Evolutionary conservation across 345 rosid genomes (phyloP).

Genomic region (Populus davidiana): DNA sequence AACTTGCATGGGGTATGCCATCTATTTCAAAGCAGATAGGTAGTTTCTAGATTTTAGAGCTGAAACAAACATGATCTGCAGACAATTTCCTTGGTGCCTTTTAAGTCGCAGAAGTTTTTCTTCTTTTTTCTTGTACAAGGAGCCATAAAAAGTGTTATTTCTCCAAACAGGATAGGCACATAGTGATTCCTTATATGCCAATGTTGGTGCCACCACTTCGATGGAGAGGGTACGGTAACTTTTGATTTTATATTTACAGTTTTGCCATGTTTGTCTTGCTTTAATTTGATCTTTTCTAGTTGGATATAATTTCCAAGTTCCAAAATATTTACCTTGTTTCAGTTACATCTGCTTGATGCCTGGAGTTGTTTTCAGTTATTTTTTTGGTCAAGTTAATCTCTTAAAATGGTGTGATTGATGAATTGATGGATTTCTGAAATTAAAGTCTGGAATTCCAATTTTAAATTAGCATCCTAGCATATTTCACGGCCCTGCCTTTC

Average conservation of each 20-base stretch:
- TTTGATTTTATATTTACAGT: constrained; percentile 11
- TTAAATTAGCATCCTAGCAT: not conserved
- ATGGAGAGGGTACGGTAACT: constrained; percentile 76
- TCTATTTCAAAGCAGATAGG: not conserved
- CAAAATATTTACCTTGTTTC: not conserved
- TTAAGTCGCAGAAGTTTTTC: constrained; percentile 1
- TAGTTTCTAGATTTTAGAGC: not conserved
- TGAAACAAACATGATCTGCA: not conserved
- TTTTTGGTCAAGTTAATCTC: not conserved
- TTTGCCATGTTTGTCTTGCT: constrained; percentile 3
- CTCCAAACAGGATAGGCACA: constrained; percentile 76
- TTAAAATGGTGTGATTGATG: not conserved
- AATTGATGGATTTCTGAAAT: not conserved
- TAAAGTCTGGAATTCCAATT: not conserved
- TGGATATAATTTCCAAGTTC: constrained; percentile 5
- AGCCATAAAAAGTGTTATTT: constrained; percentile 19
- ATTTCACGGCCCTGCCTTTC: not conserved
- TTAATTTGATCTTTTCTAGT: not conserved
- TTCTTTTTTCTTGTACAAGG: not conserved
- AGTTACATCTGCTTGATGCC: not conserved
- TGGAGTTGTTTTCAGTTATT: not conserved
- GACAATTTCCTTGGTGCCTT: not conserved
- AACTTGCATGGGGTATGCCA: not conserved
- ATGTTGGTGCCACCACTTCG: constrained; percentile 95
- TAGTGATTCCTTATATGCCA: constrained; percentile 98